Percentiles rank a stretch among this genome's conserved stretches.
Evolutionary conservation across 352 stramenopile species (phyloP).

Genomic region (Phytophthora palmivora): DNA sequence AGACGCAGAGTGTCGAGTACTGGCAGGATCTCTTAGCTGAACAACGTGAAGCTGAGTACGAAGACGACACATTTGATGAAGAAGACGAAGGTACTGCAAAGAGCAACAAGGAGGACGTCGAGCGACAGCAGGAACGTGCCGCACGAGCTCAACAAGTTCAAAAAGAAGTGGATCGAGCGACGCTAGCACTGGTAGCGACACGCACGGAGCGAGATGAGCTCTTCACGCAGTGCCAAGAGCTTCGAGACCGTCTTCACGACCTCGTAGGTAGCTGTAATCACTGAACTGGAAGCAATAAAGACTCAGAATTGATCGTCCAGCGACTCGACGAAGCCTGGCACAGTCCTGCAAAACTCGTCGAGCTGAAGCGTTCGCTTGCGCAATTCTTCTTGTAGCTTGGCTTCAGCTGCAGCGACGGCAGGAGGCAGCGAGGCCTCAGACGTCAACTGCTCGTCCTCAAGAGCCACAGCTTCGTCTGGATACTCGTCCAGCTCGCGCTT

Average conservation of each 20-base stretch:
- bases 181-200: constrained; percentile 42
- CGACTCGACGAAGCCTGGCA: constrained; percentile 38
- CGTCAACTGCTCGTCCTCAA: background rate
- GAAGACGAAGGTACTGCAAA: constrained; percentile 22
- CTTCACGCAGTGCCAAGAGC: constrained; percentile 64
- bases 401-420: constrained; percentile 29
- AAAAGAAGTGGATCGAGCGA: constrained; percentile 41
- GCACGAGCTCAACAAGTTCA: constrained; percentile 26
- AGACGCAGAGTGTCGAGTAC: constrained; percentile 69
- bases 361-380: constrained; percentile 34
- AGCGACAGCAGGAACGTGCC: constrained; percentile 27
- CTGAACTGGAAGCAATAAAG: too few relatives aligned
- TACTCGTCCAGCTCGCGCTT: constrained; percentile 39
- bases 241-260: constrained; percentile 55
- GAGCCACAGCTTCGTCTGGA: background rate
- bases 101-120: constrained; percentile 8
- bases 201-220: constrained; percentile 66
- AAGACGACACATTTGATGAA: constrained; percentile 40
- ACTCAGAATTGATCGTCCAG: constrained; percentile 31
- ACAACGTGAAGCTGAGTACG: constrained; percentile 48
- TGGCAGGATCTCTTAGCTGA: constrained; percentile 63
- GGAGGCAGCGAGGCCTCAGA: constrained; percentile 35
- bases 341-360: constrained; percentile 36
- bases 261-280: constrained; percentile 15
- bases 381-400: constrained; percentile 42